These are phyloP conservation scores for Trichosanthes truncata DNA, from an alignment of 306 rosid species.

Conservation along the genomic window DNA sequence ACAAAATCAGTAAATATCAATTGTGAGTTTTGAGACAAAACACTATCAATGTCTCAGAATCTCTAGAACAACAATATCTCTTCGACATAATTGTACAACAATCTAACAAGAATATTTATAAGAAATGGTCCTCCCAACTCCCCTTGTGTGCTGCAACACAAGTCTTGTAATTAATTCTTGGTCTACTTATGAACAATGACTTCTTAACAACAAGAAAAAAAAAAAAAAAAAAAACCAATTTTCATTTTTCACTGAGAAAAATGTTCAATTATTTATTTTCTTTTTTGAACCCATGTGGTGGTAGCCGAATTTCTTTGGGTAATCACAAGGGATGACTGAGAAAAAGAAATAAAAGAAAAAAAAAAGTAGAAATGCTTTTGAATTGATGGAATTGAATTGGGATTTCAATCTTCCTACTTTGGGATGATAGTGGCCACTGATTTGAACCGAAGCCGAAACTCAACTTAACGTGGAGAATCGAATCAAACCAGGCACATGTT, in stretches of 20 bases:
- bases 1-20: too few species aligned
- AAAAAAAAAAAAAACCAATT: background rate
- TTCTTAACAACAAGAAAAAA: background rate
- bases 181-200: background rate
- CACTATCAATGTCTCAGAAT: background rate
- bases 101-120: background rate
- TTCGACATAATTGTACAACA: background rate
- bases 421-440: background rate
- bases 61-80: background rate
- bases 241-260: background rate
- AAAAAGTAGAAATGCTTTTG: background rate
- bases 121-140: background rate
- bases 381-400: background rate
- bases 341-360: too few species aligned
- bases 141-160: background rate
- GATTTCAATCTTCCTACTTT: background rate
- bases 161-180: background rate
- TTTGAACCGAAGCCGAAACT: background rate
- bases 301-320: background rate
- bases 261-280: background rate
- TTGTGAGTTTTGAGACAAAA: background rate
- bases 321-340: background rate
- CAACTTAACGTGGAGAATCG: background rate
- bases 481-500: background rate
- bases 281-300: background rate